Percentiles rank a stretch among this genome's conserved stretches.
Conservation (phyloP, 2,329 filamentous ascomycete genomes). For the Thermomyces lanuginosus region DNA sequence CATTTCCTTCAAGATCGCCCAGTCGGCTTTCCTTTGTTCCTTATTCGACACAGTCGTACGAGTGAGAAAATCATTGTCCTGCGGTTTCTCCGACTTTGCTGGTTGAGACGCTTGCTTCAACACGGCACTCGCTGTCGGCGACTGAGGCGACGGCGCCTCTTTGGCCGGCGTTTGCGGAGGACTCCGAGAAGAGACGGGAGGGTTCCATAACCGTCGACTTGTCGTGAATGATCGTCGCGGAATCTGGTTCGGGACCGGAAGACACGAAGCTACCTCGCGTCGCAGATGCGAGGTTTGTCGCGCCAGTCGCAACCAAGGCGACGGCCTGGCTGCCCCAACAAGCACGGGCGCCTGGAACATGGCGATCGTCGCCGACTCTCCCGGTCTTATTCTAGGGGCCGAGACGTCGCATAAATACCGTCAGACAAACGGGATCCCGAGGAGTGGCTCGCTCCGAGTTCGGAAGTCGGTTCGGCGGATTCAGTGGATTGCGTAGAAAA, state of each 20-base stretch:
- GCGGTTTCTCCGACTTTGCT: conserved; percentile 11
- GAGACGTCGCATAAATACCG: neutral
- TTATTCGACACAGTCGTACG: conserved; percentile 52
- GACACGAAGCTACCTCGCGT: conserved; percentile 12
- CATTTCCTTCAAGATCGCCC: conserved; percentile 99
- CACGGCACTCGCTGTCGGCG: no score
- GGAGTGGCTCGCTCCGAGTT: no score
- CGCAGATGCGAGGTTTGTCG: conserved; percentile 13
- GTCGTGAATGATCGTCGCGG: conserved; percentile 18
- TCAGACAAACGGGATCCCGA: no score
- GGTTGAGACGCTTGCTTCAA: conserved; percentile 1
- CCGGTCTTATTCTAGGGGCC: neutral
- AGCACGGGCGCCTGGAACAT: conserved; percentile 16
- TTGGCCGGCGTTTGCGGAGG: neutral
- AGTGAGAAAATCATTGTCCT: conserved; percentile 43
- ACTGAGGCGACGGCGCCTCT: no score
- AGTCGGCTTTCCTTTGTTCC: conserved; percentile 90
- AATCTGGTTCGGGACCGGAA: conserved; percentile 10
- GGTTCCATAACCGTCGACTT: conserved; percentile 9
- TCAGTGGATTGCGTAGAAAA: no score
- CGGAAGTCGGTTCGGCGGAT: no score
- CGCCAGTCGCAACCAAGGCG: conserved; percentile 18
- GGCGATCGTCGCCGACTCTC: neutral
- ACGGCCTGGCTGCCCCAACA: conserved; percentile 21
- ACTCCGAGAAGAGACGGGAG: conserved; percentile 6